Evolutionary conservation across 2,329 filamentous ascomycete genomes (phyloP), one percentile per base, ranked within the genome.

Genomic region (Fusarium pseudoanthophilum): DNA sequence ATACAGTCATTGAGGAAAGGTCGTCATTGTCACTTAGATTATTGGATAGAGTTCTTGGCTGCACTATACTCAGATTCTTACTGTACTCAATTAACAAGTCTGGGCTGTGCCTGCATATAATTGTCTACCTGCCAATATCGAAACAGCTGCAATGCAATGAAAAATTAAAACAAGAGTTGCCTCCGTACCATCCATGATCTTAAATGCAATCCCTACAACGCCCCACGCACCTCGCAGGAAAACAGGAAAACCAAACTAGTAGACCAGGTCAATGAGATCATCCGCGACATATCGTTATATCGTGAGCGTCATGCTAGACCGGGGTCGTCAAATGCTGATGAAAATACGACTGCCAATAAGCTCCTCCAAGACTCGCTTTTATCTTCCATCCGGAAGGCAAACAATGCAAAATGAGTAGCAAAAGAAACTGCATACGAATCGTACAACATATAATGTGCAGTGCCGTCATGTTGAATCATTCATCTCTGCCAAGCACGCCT

Each of bases 201-300:
- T 57, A 61, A 69, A 62, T 60, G 24, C 46, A 73, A 67, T 57
- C 68, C 62, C 43, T 18, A 48, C 39, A 70, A 72, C 69, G 68
- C 73, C 70, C 49, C 14, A 43, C 53, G 64, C 69, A 43, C 72
- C 72, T 49, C 60, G 48, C 60, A 62, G 42, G 60, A 40, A 61
- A 60, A 57, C 60, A 51, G 64, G 21, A 42, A 53, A 55, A 20
- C n/a, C 30, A 49, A 73, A 74, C 66, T 53, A 71, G 36, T 37
- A 68, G 42, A 51, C 60, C 48, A 49, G 45, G 43, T 20, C 53
- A 45, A 59, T 65, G 40, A 74, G 58, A 67, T 58, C 62, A 63
- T 65, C 69, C 57, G 55, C 55, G 71, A 75, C 66, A 78, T 73
- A 60, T 74, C 68, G 55, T 77, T 60, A 71, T 69, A 69, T 71